Base-by-base conservation (phyloP, 129 eudicot species). In the Centaurea solstitialis region DNA sequence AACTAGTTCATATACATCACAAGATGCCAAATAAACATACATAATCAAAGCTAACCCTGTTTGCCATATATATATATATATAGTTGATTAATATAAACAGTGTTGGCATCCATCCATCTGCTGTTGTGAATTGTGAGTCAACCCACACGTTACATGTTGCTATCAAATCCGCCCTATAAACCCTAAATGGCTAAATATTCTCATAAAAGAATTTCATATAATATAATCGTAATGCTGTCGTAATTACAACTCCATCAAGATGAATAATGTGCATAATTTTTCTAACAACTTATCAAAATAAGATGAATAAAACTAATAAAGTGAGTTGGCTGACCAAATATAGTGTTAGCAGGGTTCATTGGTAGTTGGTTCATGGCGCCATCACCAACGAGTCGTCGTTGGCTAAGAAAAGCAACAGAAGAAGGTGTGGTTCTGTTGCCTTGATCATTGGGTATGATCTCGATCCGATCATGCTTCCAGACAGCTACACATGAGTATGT, bases 371-470 rank as follows among this genome's bases (percentile, higher is more conserved):
- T 76, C 30, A 61, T 76, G 79, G 79, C 79, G 7, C 71, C 71
- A 9, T 76, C 79, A 1, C 79, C 79, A 33, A 76, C 20, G 13
- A 76, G 71, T 7, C 79, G 79, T 76, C 61, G 71, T 33, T 15
- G 37, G 20, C 61, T 59, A 61, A 12, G 1, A 47, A 77, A 77
- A 24, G 81, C 74, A 66, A 77, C 81, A 67, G 64, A 65, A 43
- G 81, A 77, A 5, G 80, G 80, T 9, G 80, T 76, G 3, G 33
- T 76, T 65, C 80, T 20, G 38, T 62, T 62, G 72, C 80, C 80
- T 76, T 76, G 80, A 21, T 76, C 80, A 4, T 76, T 76, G 0
- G 80, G 80, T 20, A 76, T 67, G 81, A 77, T 77, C 21, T 77
- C 74, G 15, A 77, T 23, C 4, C 74, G 65, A 43, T 66, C 74